Evolutionary conservation across 2,329 filamentous ascomycete species (phyloP).

Genomic region (Aspergillus sp.): DNA sequence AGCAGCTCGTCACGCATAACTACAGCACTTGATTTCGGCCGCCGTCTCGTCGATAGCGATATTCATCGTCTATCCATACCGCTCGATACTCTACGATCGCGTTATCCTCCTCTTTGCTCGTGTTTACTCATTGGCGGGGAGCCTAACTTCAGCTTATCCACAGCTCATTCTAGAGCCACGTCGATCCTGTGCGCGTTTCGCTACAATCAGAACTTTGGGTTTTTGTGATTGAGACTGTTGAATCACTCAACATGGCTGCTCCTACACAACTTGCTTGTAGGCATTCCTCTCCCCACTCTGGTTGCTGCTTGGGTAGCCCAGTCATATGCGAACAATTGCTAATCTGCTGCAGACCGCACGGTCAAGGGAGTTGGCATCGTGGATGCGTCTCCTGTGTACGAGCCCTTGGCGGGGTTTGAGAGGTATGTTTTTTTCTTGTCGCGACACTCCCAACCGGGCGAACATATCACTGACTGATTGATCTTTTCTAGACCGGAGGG

Average conservation of each 20-base stretch:
- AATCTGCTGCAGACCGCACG: slow-evolving; percentile 68
- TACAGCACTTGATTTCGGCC: slow-evolving; percentile 4
- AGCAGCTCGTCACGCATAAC: slow-evolving; percentile 19
- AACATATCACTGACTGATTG: slow-evolving; percentile 12
- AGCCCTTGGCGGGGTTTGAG: slow-evolving; percentile 75
- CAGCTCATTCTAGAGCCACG: slow-evolving; percentile 1
- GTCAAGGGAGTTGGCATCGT: slow-evolving; percentile 94
- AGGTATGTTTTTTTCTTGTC: slow-evolving; percentile 40
- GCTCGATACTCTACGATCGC: background rate
- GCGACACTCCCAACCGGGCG: background rate
- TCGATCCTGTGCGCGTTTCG: slow-evolving; percentile 3
- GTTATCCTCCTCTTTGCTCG: background rate
- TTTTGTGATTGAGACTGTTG: slow-evolving; percentile 10
- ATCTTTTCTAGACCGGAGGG: slow-evolving; percentile 71
- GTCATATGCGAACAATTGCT: background rate
- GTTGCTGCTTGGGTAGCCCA: background rate
- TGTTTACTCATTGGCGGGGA: slow-evolving; percentile 9
- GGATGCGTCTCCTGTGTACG: slow-evolving; percentile 87
- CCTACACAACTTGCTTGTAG: slow-evolving; percentile 88
- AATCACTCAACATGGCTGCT: slow-evolving; percentile 66
- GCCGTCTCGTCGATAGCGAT: slow-evolving; percentile 7
- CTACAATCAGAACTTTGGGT: slow-evolving; percentile 7
- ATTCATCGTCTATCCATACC: background rate
- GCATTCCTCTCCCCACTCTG: slow-evolving; percentile 28
- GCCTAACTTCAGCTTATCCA: slow-evolving; percentile 9